These are phyloP conservation scores for Tieghemiomyces parasiticus DNA, from an alignment of 192 early-diverging fungal species.

Conservation along the genomic window DNA sequence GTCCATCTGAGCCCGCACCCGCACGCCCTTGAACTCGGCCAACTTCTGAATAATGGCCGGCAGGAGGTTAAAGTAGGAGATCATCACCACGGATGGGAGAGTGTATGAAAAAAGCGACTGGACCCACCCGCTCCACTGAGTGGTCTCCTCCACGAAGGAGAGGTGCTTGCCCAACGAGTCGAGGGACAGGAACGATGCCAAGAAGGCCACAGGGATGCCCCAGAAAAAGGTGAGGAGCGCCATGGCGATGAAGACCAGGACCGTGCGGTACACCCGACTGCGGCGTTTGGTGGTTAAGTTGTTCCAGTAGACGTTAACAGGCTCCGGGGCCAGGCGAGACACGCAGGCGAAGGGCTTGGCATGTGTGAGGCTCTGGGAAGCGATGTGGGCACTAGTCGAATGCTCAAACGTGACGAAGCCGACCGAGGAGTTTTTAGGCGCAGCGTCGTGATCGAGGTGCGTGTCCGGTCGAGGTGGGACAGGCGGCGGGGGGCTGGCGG, in stretches of 20 bases:
- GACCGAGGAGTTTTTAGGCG: slow-evolving; percentile 28
- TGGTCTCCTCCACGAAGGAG: slow-evolving; percentile 36
- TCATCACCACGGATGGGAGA: slow-evolving; percentile 55
- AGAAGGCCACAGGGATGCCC: slow-evolving; percentile 47
- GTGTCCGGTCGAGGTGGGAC: too few species aligned
- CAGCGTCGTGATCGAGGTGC: slow-evolving; percentile 10
- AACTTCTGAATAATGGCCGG: slow-evolving; percentile 49
- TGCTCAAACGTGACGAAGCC: slow-evolving; percentile 71
- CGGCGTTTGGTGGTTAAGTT: slow-evolving; percentile 46
- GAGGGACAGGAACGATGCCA: slow-evolving; percentile 50
- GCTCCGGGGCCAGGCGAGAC: slow-evolving; percentile 50
- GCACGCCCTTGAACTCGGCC: slow-evolving; percentile 22
- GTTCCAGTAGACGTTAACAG: slow-evolving; percentile 60
- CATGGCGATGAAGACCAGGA: slow-evolving; percentile 35
- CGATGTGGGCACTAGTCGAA: slow-evolving; percentile 50
- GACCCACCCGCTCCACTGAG: slow-evolving; percentile 31
- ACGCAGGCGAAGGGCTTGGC: slow-evolving; percentile 47
- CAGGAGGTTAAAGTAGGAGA: slow-evolving; percentile 48
- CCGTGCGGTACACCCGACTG: slow-evolving; percentile 34
- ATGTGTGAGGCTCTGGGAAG: slow-evolving; percentile 46
- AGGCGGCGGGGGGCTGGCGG: too few species aligned
- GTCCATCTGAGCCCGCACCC: slow-evolving; percentile 25
- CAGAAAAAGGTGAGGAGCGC: slow-evolving; percentile 61
- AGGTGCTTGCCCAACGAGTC: slow-evolving; percentile 39
- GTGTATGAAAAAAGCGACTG: slow-evolving; percentile 47